phyloP scores from a whole-genome alignment of 75 land plant genomes.

The Gnetum montanum region DNA sequence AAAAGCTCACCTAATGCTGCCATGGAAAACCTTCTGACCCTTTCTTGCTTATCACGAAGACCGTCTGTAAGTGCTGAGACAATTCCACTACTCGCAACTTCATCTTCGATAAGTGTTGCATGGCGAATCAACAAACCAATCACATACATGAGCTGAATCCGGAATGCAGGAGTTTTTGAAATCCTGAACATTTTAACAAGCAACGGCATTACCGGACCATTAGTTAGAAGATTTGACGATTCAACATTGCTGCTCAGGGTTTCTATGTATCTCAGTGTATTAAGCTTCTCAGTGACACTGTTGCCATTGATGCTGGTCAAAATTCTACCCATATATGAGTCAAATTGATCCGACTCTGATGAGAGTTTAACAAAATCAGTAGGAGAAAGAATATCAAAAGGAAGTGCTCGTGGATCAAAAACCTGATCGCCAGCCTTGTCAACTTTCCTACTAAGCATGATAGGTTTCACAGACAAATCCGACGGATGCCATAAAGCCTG shows the following conservation, averaged over 20 bases:
- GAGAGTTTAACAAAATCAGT: constrained; percentile 69
- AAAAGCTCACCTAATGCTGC: constrained; percentile 94
- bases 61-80: constrained; percentile 75
- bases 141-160: constrained; percentile 65
- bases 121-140: constrained; percentile 88
- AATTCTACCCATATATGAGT: constrained; percentile 38
- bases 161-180: constrained; percentile 51
- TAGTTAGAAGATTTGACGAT: constrained; percentile 76
- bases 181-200: constrained; percentile 84
- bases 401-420: constrained; percentile 40
- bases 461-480: constrained; percentile 87
- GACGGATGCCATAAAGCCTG: constrained; percentile 88
- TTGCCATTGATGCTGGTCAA: constrained; percentile 45
- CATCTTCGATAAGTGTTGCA: constrained; percentile 77
- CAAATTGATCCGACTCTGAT: constrained; percentile 41
- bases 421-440: constrained; percentile 51
- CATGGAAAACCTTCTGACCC: constrained; percentile 92
- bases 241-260: constrained; percentile 68
- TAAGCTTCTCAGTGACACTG: constrained; percentile 56
- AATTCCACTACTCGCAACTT: constrained; percentile 85
- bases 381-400: constrained; percentile 53
- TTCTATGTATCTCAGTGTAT: constrained; percentile 77
- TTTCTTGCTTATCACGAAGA: constrained; percentile 88
- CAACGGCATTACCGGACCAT: constrained; percentile 77
- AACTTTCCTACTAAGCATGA: constrained; percentile 74